These are phyloP conservation scores for Magnaporthales sp. DNA, from an alignment of 2,329 filamentous ascomycete species.

Conservation along the genomic window DNA sequence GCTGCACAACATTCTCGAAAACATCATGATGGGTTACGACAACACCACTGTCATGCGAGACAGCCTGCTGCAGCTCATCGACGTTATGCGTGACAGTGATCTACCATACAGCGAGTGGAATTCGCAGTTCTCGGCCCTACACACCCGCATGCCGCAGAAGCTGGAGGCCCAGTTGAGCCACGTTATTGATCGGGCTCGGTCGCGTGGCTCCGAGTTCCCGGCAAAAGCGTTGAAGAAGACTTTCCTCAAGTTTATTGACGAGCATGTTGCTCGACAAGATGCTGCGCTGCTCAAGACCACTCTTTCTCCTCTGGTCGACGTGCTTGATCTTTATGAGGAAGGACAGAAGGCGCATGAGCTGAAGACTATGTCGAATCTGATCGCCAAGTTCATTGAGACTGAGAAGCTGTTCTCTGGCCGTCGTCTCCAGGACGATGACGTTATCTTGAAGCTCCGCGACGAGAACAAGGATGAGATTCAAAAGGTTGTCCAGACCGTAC, in stretches of 20 bases:
- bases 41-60: slow-evolving; percentile 93
- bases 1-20: slow-evolving; percentile 67
- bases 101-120: slow-evolving; percentile 96
- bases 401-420: slow-evolving; percentile 84
- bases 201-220: slow-evolving; percentile 79
- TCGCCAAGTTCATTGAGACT: slow-evolving; percentile 73
- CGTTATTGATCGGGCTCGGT: slow-evolving; percentile 74
- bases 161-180: slow-evolving; percentile 75
- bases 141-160: slow-evolving; percentile 93
- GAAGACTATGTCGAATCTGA: slow-evolving; percentile 66
- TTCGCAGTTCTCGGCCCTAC: slow-evolving; percentile 90
- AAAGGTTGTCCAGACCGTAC: slow-evolving; percentile 77
- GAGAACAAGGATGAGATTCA: slow-evolving; percentile 89
- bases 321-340: slow-evolving; percentile 74
- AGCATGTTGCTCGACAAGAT: slow-evolving; percentile 67
- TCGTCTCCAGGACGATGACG: slow-evolving; percentile 82
- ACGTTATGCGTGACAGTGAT: slow-evolving; percentile 80
- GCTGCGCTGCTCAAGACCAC: slow-evolving; percentile 63
- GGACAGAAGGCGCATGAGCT: slow-evolving; percentile 90
- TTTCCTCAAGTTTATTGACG: slow-evolving; percentile 80
- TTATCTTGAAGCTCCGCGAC: slow-evolving; percentile 87
- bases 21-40: slow-evolving; percentile 90
- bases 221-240: slow-evolving; percentile 80
- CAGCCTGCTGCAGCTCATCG: slow-evolving; percentile 80
- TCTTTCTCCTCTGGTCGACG: slow-evolving; percentile 65